Percentiles rank a stretch among this genome's conserved stretches.
Conservation (phyloP, 495 filamentous ascomycete genomes). For the Xylaria castorea region DNA sequence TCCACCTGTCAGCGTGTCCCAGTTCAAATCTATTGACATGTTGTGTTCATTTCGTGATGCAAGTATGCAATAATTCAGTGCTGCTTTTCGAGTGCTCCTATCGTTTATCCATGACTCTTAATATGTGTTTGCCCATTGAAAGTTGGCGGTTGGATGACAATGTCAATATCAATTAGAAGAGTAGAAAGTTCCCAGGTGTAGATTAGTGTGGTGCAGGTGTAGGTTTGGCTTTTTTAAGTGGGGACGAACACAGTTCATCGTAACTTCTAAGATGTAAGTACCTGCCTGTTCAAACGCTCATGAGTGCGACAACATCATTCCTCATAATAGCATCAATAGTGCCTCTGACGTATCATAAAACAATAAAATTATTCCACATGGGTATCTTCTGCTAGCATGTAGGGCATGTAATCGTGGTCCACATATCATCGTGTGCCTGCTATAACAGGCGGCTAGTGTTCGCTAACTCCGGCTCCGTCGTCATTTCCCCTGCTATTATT, state of each 20-base stretch:
- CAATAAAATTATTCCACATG: neutral
- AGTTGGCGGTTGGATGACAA: neutral
- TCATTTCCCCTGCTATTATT: neutral
- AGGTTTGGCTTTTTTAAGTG: constrained; percentile 8
- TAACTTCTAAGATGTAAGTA: neutral
- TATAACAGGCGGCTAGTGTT: neutral
- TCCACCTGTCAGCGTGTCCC: constrained; percentile 89
- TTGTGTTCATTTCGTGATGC: constrained; percentile 21
- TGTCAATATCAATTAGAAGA: neutral
- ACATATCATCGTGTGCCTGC: constrained; percentile 1
- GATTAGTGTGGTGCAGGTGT: neutral
- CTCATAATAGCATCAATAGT: neutral
- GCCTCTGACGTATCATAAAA: neutral
- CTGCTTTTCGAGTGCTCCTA: neutral
- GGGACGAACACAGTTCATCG: neutral
- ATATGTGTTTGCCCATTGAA: neutral
- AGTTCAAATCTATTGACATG: constrained; percentile 98
- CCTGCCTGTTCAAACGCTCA: neutral
- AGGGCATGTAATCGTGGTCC: constrained; percentile 1
- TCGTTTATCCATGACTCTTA: neutral
- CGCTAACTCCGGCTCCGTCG: neutral
- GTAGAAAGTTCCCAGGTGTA: neutral
- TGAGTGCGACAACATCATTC: neutral
- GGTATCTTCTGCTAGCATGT: constrained; percentile 23
- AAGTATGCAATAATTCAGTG: neutral